Conservation (phyloP, 2,329 filamentous ascomycete genomes). For the Fusarium subtropicale region DNA sequence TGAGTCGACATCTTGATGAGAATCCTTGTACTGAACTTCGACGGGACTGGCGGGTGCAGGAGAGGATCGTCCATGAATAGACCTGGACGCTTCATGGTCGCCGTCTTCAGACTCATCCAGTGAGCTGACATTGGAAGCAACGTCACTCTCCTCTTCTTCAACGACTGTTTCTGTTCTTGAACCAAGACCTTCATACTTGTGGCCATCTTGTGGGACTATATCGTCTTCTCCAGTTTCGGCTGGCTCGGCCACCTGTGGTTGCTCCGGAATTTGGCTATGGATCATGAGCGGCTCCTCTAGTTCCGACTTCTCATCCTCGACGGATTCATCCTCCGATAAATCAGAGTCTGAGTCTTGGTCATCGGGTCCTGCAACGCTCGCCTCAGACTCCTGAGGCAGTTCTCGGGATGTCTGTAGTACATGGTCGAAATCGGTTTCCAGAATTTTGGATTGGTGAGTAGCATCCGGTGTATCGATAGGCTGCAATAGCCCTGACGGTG, state of each 20-base stretch:
- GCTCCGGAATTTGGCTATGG: background rate
- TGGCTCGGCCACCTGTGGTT: background rate
- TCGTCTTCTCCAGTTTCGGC: background rate
- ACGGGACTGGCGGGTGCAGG: background rate
- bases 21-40: background rate
- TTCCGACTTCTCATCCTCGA: slow-evolving; percentile 3
- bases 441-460: slow-evolving; percentile 15
- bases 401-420: slow-evolving; percentile 23
- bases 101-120: background rate
- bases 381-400: slow-evolving; percentile 2
- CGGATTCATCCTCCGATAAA: slow-evolving; percentile 7
- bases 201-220: background rate
- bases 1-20: slow-evolving; percentile 1
- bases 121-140: slow-evolving; percentile 9
- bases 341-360: slow-evolving; percentile 1
- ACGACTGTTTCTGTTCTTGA: background rate
- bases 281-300: slow-evolving; percentile 9
- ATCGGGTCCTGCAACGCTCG: background rate
- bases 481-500: slow-evolving; percentile 17
- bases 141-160: background rate
- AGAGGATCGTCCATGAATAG: background rate
- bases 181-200: background rate
- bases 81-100: background rate
- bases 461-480: slow-evolving; percentile 3
- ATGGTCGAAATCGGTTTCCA: slow-evolving; percentile 28